A percentile compares a stretch with the other conserved stretches of the same genome.
Conservation (phyloP, 2,329 filamentous ascomycete genomes). For the Aureobasidium sp. region DNA sequence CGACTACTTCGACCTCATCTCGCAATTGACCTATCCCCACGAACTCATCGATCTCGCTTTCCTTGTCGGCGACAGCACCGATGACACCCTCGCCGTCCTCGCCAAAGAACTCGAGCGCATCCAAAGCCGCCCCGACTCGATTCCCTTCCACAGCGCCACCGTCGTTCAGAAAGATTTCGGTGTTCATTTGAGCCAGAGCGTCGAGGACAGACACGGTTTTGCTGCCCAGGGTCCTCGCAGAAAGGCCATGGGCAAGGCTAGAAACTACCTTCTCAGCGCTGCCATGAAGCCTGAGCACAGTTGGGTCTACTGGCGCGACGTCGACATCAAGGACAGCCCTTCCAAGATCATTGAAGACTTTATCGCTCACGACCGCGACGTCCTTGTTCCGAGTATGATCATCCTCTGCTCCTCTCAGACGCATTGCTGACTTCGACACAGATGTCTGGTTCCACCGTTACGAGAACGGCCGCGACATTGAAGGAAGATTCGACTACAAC, state of each 20-base stretch:
- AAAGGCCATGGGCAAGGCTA: constrained; percentile 80
- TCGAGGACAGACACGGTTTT: constrained; percentile 78
- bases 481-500: constrained; percentile 98
- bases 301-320: constrained; percentile 98
- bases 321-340: constrained; percentile 90
- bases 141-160: constrained; percentile 76
- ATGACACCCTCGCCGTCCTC: constrained; percentile 86
- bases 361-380: constrained; percentile 84
- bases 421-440: constrained; percentile 33
- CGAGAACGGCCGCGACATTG: constrained; percentile 69
- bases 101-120: constrained; percentile 79
- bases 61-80: constrained; percentile 82
- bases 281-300: constrained; percentile 89
- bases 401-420: too few species aligned
- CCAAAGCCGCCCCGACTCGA: constrained; percentile 67
- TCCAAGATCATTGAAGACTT: constrained; percentile 88
- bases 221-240: constrained; percentile 81
- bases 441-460: constrained; percentile 98
- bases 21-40: constrained; percentile 87
- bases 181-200: constrained; percentile 64
- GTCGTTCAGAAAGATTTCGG: constrained; percentile 92
- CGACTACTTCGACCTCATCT: constrained; percentile 89
- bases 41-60: constrained; percentile 92
- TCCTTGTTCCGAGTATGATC: constrained; percentile 89
- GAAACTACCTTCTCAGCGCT: constrained; percentile 82